Evolutionary conservation across 1,139 yeast species (phyloP), one percentile per base, ranked within the genome.

Genomic region (Saccharomyces hybrid): DNA sequence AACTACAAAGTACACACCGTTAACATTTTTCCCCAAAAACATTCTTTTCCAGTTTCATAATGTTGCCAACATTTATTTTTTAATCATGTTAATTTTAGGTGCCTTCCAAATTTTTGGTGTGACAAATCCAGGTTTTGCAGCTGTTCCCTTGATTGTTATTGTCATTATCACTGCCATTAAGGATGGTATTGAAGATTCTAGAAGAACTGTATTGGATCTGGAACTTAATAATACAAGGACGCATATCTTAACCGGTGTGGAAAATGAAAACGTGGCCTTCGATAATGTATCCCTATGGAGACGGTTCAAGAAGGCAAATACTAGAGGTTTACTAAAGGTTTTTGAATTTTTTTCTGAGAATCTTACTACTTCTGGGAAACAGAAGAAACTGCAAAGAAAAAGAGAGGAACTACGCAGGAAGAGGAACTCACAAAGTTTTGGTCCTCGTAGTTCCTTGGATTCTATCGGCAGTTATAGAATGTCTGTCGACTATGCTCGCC

Each of bases 21-120:
- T 93, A 50, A 76, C 95, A 6, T 93, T 93, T 65, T 67, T 93
- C 50, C 99, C 99, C 14, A 90, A 89, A 71, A 91, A 93, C 70
- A 70, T 93, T 52, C 70, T 75, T 55, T 78, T 78, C 61, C 99
- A 93, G 73, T 91, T 93, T 70, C 83, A 81, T 57, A 93, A 91
- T 69, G 83, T 91, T 60, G 99, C 99, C 52, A 93, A 93, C 71
- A 73, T 85, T 51, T 93, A 89, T 75, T 93, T 93, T 78, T 75
- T 93, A 71, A 71, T 87, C 23, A 48, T 89, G 73, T 87, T 84
- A 63, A 86, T 93, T 59, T 75, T 93, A 62, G 96, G 97, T 56
- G 88, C 86, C n/a, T 89, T 93, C 73, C 82, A 86, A 60, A 84
- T 93, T 53, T 93, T 93, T 70, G 99, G 99, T 61, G 97, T 91